A percentile compares a stretch with the other conserved stretches of the same genome.
Conservation (phyloP, 2,329 filamentous ascomycete species). For the Mariannaea sp. region DNA sequence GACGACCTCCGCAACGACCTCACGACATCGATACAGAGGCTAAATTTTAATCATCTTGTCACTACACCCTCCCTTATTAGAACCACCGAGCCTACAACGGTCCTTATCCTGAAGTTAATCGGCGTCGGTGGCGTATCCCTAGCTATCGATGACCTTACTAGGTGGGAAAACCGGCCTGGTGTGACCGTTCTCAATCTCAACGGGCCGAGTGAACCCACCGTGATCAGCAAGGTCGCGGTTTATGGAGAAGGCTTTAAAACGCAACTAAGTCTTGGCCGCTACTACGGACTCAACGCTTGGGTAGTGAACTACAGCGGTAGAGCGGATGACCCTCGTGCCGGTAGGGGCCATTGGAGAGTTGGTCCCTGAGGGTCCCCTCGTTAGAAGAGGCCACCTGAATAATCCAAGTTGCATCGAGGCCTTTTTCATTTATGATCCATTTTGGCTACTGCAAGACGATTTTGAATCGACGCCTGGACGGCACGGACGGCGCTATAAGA, state of each 20-base stretch:
- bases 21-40: not conserved
- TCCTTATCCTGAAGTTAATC: not conserved
- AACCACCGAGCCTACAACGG: not conserved
- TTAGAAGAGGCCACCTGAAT: constrained; percentile 56
- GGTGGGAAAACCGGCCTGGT: too few relatives aligned
- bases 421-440: constrained; percentile 38
- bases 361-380: constrained; percentile 47
- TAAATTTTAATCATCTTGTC: constrained; percentile 3
- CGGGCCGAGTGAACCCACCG: too few relatives aligned
- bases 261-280: not conserved
- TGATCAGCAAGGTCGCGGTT: too few relatives aligned
- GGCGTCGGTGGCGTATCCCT: not conserved
- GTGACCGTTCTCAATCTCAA: too few relatives aligned
- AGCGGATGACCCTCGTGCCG: not conserved
- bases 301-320: constrained; percentile 6
- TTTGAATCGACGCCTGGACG: not conserved
- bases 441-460: not conserved
- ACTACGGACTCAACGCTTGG: not conserved
- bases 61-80: constrained; percentile 7
- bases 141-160: not conserved
- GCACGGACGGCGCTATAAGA: too few relatives aligned
- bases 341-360: constrained; percentile 22
- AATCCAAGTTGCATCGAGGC: constrained; percentile 41
- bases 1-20: constrained; percentile 4
- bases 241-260: too few relatives aligned